Base-by-base conservation (phyloP, 768 basidiomycete genomes). In the Lactarius sanguifluus region DNA sequence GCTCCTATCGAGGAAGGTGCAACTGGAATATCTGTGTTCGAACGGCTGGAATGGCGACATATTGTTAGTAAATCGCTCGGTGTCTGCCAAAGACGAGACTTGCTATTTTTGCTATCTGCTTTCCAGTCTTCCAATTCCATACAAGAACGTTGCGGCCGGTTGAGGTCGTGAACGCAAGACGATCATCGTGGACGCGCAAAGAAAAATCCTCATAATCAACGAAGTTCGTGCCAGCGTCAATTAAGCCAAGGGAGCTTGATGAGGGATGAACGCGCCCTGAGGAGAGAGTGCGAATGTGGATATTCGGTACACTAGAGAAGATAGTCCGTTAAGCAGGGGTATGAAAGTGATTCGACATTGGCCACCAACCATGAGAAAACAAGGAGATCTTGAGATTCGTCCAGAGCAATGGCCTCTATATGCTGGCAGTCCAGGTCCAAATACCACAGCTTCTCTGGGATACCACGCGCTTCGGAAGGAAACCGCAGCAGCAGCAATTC, bases 371-470 rank as follows among this genome's bases (percentile, higher is more conserved):
- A 12, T 1, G 36, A 23, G 38, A 64, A 58, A 34, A 64, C 28
- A 25, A 64, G 50, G 28, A 64, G 64, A 15, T 64, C 64, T 20
- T 59, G 64, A 10, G 58, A 59, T 10, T 64, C 64, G 25, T 64
- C 64, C 2, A 52, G 36, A 7, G 36, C 23, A 9, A 28, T 8
- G 6, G 47, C 23, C 18, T 59, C 34, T 2, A 64, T 23, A 18
- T 23, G 23, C 7, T 57, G 2, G 36, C 9, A 28, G 25, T 38
- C 23, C 25, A 64, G 9, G 25, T 64, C 28, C 36, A 64, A n/a
- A 28, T 40, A 23, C 57, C 64, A 64, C 18, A 28, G 38, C 28
- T 12, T 10, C n/a, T 59, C 57, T 1, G 57, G 50, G 47, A 64
- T 59, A 28, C 64, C 64, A 41, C 64, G 64, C 6, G 28, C n/a